Base-by-base conservation (phyloP, 2,329 filamentous ascomycete genomes). In the Penicillium sp. region DNA sequence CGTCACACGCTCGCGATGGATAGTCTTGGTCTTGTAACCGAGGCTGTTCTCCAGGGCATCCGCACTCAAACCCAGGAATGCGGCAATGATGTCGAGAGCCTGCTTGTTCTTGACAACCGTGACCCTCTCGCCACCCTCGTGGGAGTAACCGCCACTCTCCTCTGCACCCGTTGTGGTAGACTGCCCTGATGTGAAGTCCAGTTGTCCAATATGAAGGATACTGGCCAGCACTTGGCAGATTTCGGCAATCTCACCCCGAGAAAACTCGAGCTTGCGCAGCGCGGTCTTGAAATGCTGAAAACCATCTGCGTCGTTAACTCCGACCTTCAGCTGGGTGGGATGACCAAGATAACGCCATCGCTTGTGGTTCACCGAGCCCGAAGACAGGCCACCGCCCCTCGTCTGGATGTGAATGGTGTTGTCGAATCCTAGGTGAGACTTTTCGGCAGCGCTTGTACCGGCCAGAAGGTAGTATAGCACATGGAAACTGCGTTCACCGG, bases 271-370 rank as follows among this genome's bases (percentile, higher is more conserved):
- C 70, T 95, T 96, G 57, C 91, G 82, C 42, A 98, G 75, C 1
- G 93, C 93, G 1, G 89, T 95, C 76, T 97, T 97, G 79, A 98
- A 97, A 46, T 97, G 86, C 66, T 95, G 89, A 71, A 98, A 98
- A 4, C 92, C 93, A 64, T 96, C 91, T 1, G 86, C 80, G 65
- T 98, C 93, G 64, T 98, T 96, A 67, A 98, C 91, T 50, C 93
- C 93, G 25, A 97, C 89, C 70, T 95, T 97, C 57, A 98, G 80
- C 72, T 98, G 93, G 0, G 92, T 96, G 0, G 92, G 93, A 62
- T 98, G 93, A 3, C 93, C 93, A 3, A 98, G 81, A 66, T 95
- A 98, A 67, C 90, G 88, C 93, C 93, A 98, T 71, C 93, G 80
- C 74, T 89, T 95, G 63, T 86, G 82, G n/a, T 73, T 72, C 13